Evolutionary conservation across 805 yeast genomes (phyloP).

Genomic region (Kazachstania kunashirensis): DNA sequence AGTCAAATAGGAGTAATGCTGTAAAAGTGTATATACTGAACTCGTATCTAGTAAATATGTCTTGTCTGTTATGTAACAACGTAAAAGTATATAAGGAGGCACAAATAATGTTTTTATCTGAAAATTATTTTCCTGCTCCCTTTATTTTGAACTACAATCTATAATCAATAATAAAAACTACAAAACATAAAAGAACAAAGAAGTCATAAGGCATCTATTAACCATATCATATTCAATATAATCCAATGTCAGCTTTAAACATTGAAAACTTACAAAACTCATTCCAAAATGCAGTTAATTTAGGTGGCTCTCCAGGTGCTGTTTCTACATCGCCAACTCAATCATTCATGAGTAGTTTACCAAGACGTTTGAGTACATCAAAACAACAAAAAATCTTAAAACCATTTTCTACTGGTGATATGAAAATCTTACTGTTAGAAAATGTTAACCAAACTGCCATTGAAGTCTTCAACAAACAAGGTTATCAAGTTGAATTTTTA

Average conservation of each 20-base stretch:
- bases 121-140: no score
- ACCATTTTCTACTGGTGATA: slow-evolving; percentile 93
- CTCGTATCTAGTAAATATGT: no score
- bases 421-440: slow-evolving; percentile 82
- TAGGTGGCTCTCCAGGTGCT: slow-evolving; percentile 53
- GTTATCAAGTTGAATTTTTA: slow-evolving; percentile 93
- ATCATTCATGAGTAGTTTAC: slow-evolving; percentile 47
- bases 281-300: slow-evolving; percentile 43
- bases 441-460: slow-evolving; percentile 92
- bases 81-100: no score
- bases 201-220: no score
- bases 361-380: slow-evolving; percentile 36
- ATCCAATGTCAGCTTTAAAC: slow-evolving; percentile 68
- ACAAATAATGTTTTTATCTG: no score
- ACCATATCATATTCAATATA: no score
- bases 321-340: slow-evolving; percentile 78
- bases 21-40: no score
- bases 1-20: no score
- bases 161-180: no score
- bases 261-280: slow-evolving; percentile 45
- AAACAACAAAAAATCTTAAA: slow-evolving; percentile 63
- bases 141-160: no score
- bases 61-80: no score
- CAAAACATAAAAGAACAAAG: no score
- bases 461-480: slow-evolving; percentile 74